Base-by-base conservation (phyloP, 805 yeast species). In the Kazachstania africana region DNA sequence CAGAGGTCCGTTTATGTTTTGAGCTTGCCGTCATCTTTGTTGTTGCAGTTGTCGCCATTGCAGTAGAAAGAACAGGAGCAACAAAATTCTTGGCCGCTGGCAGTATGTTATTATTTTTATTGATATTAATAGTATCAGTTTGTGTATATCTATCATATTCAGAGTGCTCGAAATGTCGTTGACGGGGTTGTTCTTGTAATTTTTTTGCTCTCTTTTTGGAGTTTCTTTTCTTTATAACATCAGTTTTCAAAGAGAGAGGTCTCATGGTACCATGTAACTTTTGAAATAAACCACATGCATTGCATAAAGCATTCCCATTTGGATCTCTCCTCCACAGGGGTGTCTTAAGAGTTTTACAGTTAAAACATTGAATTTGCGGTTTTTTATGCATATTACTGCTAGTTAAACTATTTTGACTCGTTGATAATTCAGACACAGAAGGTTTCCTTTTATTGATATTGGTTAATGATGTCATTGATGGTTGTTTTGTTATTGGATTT, bases 251-350 rank as follows among this genome's bases (percentile, higher is more conserved):
- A 10, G 94, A 79, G 31, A 88, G 62, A 0, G 98, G 98, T 36
- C 97, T 65, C 39, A 83, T 93, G 3, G 84, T 88, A n/a, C 96
- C 97, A 48, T 88, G 97, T 16, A 88, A 63, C 55, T 88, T 88
- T 48, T 82, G 68, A 46, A 88, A 88, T 37, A 88, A 62, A 0
- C 97, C 98, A 62, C 98, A 88, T 0, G 98, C 97, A 55, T 88
- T 88, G 60, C 97, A 88, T 36, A 88, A 62, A 0, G 95, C 93
- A 47, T 82, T 78, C 2, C 96, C 96, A 36, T 81, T 82, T 0
- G 94, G 85, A 45, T 84, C 83, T 30, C 96, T 66, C 44, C 98
- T 65, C 98, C 98, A 88, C 12, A 88, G 57, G 1, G 98, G 98
- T 0, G 98, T 88, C 12, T 93, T 85, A 40, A 70, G 74, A 0